These are phyloP conservation scores for Ascochyta rabiei DNA, from an alignment of 2,329 filamentous ascomycete genomes.

Conservation along the genomic window DNA sequence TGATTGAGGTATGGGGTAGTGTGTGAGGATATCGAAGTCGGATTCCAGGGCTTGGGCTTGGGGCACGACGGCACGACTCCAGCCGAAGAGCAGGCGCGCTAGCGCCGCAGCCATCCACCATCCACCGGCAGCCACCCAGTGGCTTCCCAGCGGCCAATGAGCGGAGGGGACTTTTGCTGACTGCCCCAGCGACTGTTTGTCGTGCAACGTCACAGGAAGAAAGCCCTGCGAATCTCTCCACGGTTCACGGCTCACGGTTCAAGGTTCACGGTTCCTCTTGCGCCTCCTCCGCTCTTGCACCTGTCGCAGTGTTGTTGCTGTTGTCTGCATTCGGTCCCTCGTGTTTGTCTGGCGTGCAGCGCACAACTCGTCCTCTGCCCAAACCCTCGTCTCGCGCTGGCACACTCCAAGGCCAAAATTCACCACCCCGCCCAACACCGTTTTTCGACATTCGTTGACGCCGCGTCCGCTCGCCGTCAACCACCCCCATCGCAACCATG, in stretches of 20 bases:
- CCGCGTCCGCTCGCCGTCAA: conserved; percentile 16
- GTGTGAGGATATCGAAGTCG: conserved; percentile 30
- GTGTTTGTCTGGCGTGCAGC: conserved; percentile 12
- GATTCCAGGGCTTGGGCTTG: conserved; percentile 24
- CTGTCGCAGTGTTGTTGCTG: conserved; percentile 9
- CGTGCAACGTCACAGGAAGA: conserved; percentile 26
- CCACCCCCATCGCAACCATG: conserved; percentile 60
- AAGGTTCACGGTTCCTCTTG: conserved; percentile 14
- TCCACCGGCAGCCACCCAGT: too few species aligned
- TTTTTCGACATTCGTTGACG: conserved; percentile 15
- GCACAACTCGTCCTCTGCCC: background rate
- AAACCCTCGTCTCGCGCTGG: conserved; percentile 9
- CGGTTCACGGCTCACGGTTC: too few species aligned
- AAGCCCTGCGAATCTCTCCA: conserved; percentile 16
- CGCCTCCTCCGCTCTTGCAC: conserved; percentile 14
- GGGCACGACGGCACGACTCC: conserved; percentile 2
- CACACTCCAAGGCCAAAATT: conserved; percentile 27
- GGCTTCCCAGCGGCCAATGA: conserved; percentile 23
- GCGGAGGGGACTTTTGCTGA: conserved; percentile 21
- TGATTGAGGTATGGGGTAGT: conserved; percentile 37
- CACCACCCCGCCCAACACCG: conserved; percentile 23
- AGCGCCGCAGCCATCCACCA: background rate
- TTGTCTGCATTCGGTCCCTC: background rate
- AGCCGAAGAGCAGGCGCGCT: conserved; percentile 5
- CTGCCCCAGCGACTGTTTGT: conserved; percentile 18